Evolutionary conservation across 331 rosid genomes (phyloP).

Genomic region (Saraca asoca): DNA sequence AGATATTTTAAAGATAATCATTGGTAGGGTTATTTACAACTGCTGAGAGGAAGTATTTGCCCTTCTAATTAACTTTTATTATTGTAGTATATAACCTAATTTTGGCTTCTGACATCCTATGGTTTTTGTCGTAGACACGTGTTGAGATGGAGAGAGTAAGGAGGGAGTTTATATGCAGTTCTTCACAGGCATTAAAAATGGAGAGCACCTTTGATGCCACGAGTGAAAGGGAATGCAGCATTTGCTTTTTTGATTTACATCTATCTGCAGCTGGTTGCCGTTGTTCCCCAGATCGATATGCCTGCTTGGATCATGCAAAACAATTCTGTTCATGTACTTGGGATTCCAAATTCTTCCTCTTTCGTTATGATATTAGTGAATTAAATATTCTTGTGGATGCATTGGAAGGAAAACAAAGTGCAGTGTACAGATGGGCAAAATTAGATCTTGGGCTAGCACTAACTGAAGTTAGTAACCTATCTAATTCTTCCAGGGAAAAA

Average conservation of each 20-base stretch:
- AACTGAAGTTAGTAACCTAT: slow-evolving; percentile 38
- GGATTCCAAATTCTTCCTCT: slow-evolving; percentile 80
- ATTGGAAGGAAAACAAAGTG: slow-evolving; percentile 95
- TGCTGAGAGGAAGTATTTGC: background rate
- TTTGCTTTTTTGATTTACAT: slow-evolving; percentile 91
- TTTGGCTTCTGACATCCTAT: slow-evolving; percentile 27
- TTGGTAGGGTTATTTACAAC: background rate
- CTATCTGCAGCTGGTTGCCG: slow-evolving; percentile 92
- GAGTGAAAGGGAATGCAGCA: slow-evolving; percentile 84
- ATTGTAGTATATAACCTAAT: background rate
- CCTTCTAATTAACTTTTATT: slow-evolving; percentile 8
- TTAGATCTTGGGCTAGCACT: slow-evolving; percentile 86
- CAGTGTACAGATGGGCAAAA: slow-evolving; percentile 95
- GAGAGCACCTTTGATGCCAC: slow-evolving; percentile 82
- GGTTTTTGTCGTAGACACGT: slow-evolving; percentile 56
- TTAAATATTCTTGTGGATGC: slow-evolving; percentile 86
- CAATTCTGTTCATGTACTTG: slow-evolving; percentile 80
- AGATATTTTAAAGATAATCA: slow-evolving; percentile 16
- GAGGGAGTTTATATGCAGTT: slow-evolving; percentile 70
- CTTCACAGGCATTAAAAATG: slow-evolving; percentile 81
- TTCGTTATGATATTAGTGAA: slow-evolving; percentile 83
- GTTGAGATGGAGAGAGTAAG: slow-evolving; percentile 72
- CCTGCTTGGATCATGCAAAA: slow-evolving; percentile 96
- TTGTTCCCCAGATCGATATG: slow-evolving; percentile 83
- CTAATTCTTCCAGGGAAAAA: slow-evolving; percentile 34